These are phyloP conservation scores for Bruguiera hainesii DNA, from an alignment of 441 rosid species.

Conservation along the genomic window DNA sequence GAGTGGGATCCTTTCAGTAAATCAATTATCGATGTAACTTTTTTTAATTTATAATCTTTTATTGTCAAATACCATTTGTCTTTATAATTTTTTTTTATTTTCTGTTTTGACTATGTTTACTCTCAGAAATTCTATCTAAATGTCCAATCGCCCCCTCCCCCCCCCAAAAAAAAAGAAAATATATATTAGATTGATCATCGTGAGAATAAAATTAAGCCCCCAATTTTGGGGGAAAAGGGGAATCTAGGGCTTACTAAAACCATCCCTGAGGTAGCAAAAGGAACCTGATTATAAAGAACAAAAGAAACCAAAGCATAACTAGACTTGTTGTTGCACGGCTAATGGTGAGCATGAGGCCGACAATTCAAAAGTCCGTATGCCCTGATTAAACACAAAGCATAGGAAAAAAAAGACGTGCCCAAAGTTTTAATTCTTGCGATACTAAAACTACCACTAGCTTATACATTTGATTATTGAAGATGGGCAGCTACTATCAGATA, in stretches of 20 bases:
- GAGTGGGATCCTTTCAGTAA: too few species aligned
- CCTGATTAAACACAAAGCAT: constrained; percentile 11
- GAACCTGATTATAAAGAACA: constrained; percentile 1
- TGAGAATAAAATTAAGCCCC: neutral
- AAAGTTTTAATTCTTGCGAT: neutral
- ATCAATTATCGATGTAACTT: too few species aligned
- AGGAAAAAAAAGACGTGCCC: constrained; percentile 3
- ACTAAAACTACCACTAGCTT: neutral
- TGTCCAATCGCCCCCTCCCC: too few species aligned
- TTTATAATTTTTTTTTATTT: too few species aligned
- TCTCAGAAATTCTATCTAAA: too few species aligned
- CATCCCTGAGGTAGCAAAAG: constrained; percentile 16
- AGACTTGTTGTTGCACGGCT: constrained; percentile 10
- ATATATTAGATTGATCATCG: neutral
- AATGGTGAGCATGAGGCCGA: constrained; percentile 35
- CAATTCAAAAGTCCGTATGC: constrained; percentile 18
- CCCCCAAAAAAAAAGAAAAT: too few species aligned
- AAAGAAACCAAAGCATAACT: constrained; percentile 12
- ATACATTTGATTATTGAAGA: neutral
- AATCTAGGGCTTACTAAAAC: constrained; percentile 13
- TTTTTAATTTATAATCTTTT: too few species aligned
- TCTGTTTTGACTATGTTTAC: too few species aligned
- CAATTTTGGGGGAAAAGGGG: constrained; percentile 2
- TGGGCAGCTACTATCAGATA: neutral
- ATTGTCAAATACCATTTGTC: too few species aligned